Evolutionary conservation across 768 basidiomycete species (phyloP).

Genomic region (Russula lepida): DNA sequence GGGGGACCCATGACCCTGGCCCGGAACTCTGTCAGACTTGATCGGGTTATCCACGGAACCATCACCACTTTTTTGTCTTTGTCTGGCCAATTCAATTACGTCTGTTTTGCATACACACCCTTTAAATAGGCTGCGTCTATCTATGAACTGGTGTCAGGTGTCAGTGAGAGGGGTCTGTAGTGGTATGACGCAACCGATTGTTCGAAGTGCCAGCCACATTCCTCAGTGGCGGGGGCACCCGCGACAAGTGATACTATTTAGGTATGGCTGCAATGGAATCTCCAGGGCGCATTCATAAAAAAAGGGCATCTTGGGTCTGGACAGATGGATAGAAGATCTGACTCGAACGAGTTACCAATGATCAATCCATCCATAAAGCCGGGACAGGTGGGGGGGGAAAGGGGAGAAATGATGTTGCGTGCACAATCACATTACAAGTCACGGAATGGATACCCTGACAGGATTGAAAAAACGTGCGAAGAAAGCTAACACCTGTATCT

Average conservation of each 20-base stretch:
- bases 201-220: too few relatives aligned
- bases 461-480: too few relatives aligned
- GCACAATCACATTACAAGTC: too few relatives aligned
- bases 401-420: too few relatives aligned
- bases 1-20: background rate
- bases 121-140: background rate
- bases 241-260: background rate
- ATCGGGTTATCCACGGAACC: conserved; percentile 2
- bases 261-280: background rate
- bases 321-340: background rate
- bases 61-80: too few relatives aligned
- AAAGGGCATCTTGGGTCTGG: background rate
- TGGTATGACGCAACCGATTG: conserved; percentile 9
- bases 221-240: background rate
- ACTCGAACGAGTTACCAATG: background rate
- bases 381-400: too few relatives aligned
- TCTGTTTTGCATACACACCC: background rate
- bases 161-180: too few relatives aligned
- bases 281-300: background rate
- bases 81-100: conserved; percentile 1
- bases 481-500: too few relatives aligned
- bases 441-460: too few relatives aligned
- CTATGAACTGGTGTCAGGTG: background rate
- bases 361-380: too few relatives aligned
- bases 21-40: background rate